Conservation (phyloP, 257 asterid genomes). For the Forsythia viridissima region DNA sequence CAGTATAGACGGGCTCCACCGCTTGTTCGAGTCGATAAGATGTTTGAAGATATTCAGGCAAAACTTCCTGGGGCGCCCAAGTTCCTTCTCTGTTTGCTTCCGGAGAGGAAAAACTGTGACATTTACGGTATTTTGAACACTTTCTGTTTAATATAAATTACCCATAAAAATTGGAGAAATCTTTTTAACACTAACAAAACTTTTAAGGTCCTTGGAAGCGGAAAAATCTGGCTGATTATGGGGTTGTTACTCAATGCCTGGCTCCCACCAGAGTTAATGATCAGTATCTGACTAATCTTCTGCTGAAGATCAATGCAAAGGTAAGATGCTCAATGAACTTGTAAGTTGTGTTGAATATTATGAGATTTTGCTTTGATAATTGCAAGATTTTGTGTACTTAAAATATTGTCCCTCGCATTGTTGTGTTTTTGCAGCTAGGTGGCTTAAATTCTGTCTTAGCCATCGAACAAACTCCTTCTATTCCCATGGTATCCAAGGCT, state of each 20-base stretch:
- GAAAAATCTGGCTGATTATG: slow-evolving; percentile 71
- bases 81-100: slow-evolving; percentile 79
- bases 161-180: background rate
- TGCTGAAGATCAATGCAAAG: slow-evolving; percentile 88
- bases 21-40: slow-evolving; percentile 71
- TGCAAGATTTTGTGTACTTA: background rate
- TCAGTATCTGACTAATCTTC: slow-evolving; percentile 74
- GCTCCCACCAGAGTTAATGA: slow-evolving; percentile 73
- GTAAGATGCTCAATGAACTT: slow-evolving; percentile 33
- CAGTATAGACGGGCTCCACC: slow-evolving; percentile 73
- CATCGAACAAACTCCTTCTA: slow-evolving; percentile 55
- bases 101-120: slow-evolving; percentile 80
- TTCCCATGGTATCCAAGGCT: slow-evolving; percentile 67
- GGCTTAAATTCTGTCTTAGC: slow-evolving; percentile 80
- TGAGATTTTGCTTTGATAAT: background rate
- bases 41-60: slow-evolving; percentile 65
- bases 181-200: slow-evolving; percentile 10
- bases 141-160: background rate
- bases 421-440: slow-evolving; percentile 62
- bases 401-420: background rate
- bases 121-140: slow-evolving; percentile 60
- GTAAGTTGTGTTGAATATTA: background rate
- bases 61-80: slow-evolving; percentile 76
- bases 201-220: slow-evolving; percentile 87
- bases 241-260: slow-evolving; percentile 82